Base-by-base conservation (phyloP, 768 basidiomycete genomes). In the Boletus vermiculosoides region DNA sequence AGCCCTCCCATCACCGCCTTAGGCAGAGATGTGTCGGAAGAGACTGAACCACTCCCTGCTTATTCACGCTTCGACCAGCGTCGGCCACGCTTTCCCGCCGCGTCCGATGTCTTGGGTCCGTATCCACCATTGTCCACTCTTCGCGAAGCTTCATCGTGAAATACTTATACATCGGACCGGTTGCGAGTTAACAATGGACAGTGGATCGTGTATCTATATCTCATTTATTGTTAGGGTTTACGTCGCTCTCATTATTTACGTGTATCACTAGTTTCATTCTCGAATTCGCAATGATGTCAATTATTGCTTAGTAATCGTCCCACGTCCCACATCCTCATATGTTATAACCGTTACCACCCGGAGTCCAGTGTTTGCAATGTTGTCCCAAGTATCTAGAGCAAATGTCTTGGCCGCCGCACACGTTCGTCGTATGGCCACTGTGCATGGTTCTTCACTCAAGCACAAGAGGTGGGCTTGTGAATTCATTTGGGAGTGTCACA, bases 371-470 rank as follows among this genome's bases (percentile, higher is more conserved):
- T 53, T 40, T 34, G 23, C 46, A 23, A 71, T 82, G 82, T 60
- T 71, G 56, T 40, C 52, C 23, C 62, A 54, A 34, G 25, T 61
- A n/a, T 45, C 56, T 20, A 66, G 69, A 52, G 57, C 60, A 9
- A 64, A 58, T 20, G 49, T 31, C 1, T 48, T 61, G 28, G 52
- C 59, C 31, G 33, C 61, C n/a, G 72, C 73, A 36, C 68, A 67
- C 8, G 51, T 74, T n/a, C 65, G 73, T 46, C 74, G 78, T 18
- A 76, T 80, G 58, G 78, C 81, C 47, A 78, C 80, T 12, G 57
- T 82, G 31, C 75, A 76, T 50, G 74, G 72, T 55, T 59, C 73
- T n/a, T 66, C 72, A 15, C 59, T 72, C 36, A 62, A 73, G 34
- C 72, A 74, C 40, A 80, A 79, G 70, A 82, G 78, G 83, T 83